Evolutionary conservation across 106 monocot species (phyloP), one percentile per base, ranked within the genome.

Genomic region (Amphibolis antarctica): DNA sequence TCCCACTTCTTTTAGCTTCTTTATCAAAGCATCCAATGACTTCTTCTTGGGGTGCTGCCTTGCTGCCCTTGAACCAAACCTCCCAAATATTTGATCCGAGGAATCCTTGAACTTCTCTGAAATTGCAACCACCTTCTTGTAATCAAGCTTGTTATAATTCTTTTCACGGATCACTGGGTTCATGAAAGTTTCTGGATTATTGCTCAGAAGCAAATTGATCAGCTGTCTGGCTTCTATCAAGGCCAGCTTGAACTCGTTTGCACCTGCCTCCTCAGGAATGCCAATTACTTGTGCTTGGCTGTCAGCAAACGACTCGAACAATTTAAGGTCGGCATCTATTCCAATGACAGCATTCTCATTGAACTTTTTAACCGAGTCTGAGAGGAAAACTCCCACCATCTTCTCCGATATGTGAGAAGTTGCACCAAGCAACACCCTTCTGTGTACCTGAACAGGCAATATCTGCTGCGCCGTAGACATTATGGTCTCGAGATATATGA

Each of bases 21-120:
- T 99, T 55, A 88, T 81, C 73, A 99, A 81, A 45, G 78, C 60
- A 76, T 99, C 98, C 69, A 99, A 69, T 22, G 87, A 77, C 72
- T 88, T 98, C 75, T 85, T 91, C 77, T 86, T 99, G 0, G 84
- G 86, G 42, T 86, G 91, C 57, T 72, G 78, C 76, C 68, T 89
- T 0, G 67, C 63, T 13, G 72, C 80, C 63, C 86, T 91, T 0
- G 85, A 74, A 23, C 98, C 87, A 73, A 99, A 99, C 15, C 85
- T 80, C 19, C 82, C 73, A 65, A 96, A 96, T 46, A 89, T 72
- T 13, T 86, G 62, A 69, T 96, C 96, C 6, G 98, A 85, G 19
- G 90, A 79, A 75, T 99, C 88, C 66, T 87, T 88, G 44, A 91
- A 92, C 47, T 99, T 99, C 70, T 99, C 98, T 13, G 77, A 88